Conservation (phyloP, 148 eudicot genomes). For the Spergularia marina region DNA sequence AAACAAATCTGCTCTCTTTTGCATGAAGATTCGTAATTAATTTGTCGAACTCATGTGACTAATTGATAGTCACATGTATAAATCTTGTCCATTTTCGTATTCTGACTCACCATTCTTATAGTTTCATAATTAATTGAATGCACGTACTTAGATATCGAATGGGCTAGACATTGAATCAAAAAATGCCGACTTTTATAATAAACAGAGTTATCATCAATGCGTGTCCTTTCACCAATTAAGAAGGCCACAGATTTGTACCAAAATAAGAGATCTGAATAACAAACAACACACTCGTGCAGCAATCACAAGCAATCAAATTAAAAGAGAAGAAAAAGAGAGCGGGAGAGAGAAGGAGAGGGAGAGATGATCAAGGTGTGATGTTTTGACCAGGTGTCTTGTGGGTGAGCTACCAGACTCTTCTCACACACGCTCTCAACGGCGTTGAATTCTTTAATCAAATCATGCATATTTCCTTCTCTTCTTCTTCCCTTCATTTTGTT, state of each 20-base stretch:
- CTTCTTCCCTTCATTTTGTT: conserved; percentile 17
- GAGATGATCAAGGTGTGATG: background rate
- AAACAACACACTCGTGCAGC: conserved; percentile 23
- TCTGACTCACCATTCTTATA: too few species aligned
- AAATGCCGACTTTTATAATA: too few species aligned
- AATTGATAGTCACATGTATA: too few species aligned
- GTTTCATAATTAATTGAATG: too few species aligned
- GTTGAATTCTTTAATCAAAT: conserved; percentile 88
- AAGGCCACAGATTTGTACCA: background rate
- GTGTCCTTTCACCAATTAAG: too few species aligned
- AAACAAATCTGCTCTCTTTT: too few species aligned
- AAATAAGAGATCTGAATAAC: conserved; percentile 7
- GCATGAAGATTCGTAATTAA: too few species aligned
- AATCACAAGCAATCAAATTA: background rate
- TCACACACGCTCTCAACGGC: conserved; percentile 88
- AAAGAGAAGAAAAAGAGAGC: conserved; percentile 15
- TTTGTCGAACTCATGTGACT: too few species aligned
- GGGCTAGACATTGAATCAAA: too few species aligned
- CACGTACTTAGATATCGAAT: too few species aligned
- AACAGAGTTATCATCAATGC: too few species aligned
- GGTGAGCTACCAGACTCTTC: conserved; percentile 81
- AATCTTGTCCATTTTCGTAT: too few species aligned
- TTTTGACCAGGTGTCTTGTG: conserved; percentile 72
- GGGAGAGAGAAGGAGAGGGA: conserved; percentile 11
- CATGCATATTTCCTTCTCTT: conserved; percentile 65